Evolutionary conservation across 345 rosid genomes (phyloP), one percentile per base, ranked within the genome.

Genomic region (Schrenkiella parvula): DNA sequence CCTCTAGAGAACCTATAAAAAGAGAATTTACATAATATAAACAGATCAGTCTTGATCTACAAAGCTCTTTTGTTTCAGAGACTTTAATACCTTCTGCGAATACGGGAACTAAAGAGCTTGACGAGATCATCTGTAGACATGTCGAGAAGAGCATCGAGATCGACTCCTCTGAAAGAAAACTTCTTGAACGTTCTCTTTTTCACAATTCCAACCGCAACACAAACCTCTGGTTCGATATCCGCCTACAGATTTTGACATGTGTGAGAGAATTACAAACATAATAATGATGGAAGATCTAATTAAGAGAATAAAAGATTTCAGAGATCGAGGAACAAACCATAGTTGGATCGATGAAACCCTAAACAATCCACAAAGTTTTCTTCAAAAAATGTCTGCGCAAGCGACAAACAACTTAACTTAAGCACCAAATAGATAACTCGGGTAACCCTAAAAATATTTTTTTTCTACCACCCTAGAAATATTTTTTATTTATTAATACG

Each of bases 151-250:
- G n/a, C n/a, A 75, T 88, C 95, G 73, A 88, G 74, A 81, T 88
- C 91, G 10, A 88, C 91, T 35, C 95, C 93, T 70, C 84, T 83
- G 86, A 77, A 88, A 34, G 87, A 73, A 66, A 88, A 88, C 84
- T 84, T 88, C 84, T 85, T 86, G 80, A 88, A 88, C 46, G 89
- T 88, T 77, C 95, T 86, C 87, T 86, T 85, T 80, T 85, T 88
- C 7, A 87, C 83, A 54, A 51, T 69, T 4, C 78, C 88, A 31
- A 8, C 34, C 8, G 80, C 68, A 7, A 56, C 10, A 15, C 65
- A 81, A 43, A 77, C 85, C 25, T 72, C 85, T 29, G 60, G 53
- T 37, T 77, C 87, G 41, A 78, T 85, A 37, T 81, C 85, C 46
- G 84, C 85, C 87, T 82, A 60, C 4, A 25, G 58, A 70, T 15